phyloP scores from a whole-genome alignment of 2,329 filamentous ascomycete species.

The Colletotrichum navitas region DNA sequence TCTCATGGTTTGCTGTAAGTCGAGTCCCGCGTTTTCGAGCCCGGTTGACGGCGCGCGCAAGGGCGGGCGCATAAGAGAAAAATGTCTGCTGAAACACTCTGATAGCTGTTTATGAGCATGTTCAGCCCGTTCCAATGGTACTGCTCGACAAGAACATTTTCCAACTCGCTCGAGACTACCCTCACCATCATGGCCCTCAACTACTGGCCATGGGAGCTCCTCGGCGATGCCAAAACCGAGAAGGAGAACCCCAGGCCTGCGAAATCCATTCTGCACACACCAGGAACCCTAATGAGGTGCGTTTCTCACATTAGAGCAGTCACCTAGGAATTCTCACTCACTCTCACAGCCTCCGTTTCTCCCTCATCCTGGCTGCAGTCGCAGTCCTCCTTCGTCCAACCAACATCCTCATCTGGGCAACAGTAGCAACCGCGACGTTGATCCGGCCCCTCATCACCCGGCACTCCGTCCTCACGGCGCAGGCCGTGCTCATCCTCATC shows the following conservation, averaged over 20 bases:
- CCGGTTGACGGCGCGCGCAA: neutral
- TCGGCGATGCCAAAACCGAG: conserved; percentile 55
- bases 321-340: neutral
- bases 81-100: neutral
- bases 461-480: conserved; percentile 57
- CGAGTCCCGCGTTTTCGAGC: conserved; percentile 38
- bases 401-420: conserved; percentile 87
- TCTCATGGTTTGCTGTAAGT: conserved; percentile 78
- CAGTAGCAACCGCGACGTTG: conserved; percentile 66
- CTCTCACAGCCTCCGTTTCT: conserved; percentile 59
- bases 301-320: neutral
- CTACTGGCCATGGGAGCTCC: conserved; percentile 88
- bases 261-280: conserved; percentile 46
- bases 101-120: conserved; percentile 76
- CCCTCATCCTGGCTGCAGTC: conserved; percentile 80
- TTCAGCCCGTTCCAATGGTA: conserved; percentile 97
- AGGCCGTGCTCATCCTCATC: conserved; percentile 65
- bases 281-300: conserved; percentile 47
- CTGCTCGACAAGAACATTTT: conserved; percentile 91
- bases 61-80: neutral
- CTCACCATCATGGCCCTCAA: conserved; percentile 84
- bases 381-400: conserved; percentile 92
- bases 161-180: conserved; percentile 93
- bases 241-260: conserved; percentile 57
- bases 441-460: conserved; percentile 53